Percentiles rank a stretch among this genome's conserved stretches.
phyloP scores from a whole-genome alignment of 140 eudicot genomes.

The Erigeron philadelphicus region DNA sequence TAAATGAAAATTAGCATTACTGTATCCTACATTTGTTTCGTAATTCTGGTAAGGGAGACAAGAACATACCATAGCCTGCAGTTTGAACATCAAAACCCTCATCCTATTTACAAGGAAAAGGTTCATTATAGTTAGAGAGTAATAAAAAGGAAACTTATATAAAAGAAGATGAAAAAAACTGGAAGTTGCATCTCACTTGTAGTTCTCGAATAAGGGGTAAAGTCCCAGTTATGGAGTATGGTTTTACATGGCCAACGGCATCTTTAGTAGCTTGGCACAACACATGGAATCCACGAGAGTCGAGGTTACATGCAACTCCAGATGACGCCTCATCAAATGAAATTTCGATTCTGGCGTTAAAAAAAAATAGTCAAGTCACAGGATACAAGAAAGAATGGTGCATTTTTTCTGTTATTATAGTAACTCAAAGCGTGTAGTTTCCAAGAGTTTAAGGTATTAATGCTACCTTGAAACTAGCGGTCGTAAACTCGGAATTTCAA shows the following conservation, averaged over 20 bases:
- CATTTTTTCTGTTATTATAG: neutral
- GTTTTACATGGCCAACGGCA: constrained; percentile 82
- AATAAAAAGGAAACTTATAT: neutral
- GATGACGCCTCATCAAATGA: constrained; percentile 59
- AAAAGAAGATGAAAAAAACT: neutral
- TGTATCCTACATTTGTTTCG: constrained; percentile 4
- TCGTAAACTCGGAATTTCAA: neutral
- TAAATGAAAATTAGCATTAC: neutral
- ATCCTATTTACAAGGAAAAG: constrained; percentile 40
- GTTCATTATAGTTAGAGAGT: constrained; percentile 2
- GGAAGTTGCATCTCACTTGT: constrained; percentile 38
- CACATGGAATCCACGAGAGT: constrained; percentile 78
- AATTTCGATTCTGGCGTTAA: constrained; percentile 42
- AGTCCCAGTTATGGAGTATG: constrained; percentile 81
- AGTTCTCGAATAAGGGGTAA: constrained; percentile 80
- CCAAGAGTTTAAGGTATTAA: neutral
- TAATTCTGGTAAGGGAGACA: neutral
- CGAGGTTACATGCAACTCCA: constrained; percentile 84
- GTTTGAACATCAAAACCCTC: constrained; percentile 98
- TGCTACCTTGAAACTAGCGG: neutral
- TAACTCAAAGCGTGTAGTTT: neutral
- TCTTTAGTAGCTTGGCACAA: constrained; percentile 81
- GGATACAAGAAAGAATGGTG: neutral
- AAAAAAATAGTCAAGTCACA: constrained; percentile 10
- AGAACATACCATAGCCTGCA: constrained; percentile 69